Percentiles rank a stretch among this genome's conserved stretches.
These are phyloP conservation scores for Neonectria magnoliae DNA, from an alignment of 2,329 filamentous ascomycete species.

Conservation along the genomic window DNA sequence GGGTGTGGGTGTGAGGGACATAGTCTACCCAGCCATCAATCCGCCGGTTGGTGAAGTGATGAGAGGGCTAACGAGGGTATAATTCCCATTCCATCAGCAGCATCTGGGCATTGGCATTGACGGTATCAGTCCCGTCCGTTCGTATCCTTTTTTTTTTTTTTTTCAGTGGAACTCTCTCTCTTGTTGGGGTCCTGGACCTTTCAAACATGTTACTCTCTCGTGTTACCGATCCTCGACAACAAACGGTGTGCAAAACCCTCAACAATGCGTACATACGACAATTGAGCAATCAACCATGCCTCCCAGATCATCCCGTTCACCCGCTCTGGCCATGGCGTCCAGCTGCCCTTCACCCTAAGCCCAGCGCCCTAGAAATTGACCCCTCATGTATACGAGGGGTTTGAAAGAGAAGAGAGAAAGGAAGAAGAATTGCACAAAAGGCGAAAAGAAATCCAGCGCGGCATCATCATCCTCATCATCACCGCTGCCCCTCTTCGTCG, in stretches of 20 bases:
- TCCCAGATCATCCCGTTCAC: conserved; percentile 19
- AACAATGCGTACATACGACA: conserved; percentile 18
- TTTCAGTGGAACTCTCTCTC: neutral
- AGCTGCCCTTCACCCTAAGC: conserved; percentile 20
- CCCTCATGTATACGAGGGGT: neutral
- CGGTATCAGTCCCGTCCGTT: neutral
- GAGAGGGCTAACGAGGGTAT: neutral
- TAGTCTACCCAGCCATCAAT: conserved; percentile 9
- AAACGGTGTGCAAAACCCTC: conserved; percentile 4
- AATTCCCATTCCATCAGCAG: neutral
- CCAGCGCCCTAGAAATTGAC: neutral
- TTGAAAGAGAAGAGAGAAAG: too few species aligned
- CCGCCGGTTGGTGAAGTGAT: neutral
- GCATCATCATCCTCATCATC: neutral
- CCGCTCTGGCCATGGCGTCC: conserved; percentile 5
- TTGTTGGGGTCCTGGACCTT: neutral
- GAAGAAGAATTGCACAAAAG: too few species aligned
- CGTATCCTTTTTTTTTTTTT: too few species aligned
- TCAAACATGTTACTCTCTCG: neutral
- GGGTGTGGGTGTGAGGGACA: conserved; percentile 18
- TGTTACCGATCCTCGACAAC: neutral
- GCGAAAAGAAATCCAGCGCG: neutral
- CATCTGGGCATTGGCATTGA: neutral
- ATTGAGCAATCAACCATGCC: conserved; percentile 5
- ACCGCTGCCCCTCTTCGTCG: neutral